Conservation (phyloP, 1,139 yeast genomes). For the Diutina ranongensis region DNA sequence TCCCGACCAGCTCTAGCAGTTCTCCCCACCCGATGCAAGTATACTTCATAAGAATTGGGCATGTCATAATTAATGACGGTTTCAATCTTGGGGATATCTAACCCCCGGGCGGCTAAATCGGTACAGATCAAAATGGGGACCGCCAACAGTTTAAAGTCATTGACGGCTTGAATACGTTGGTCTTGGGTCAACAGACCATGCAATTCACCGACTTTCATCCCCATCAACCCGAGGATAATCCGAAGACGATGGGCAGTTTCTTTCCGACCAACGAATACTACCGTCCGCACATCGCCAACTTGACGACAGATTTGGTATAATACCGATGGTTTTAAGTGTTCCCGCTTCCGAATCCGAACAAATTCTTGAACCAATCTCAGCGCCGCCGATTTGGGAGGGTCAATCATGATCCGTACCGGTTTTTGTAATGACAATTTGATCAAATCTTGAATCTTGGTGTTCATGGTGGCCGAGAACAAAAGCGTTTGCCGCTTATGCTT, state of each 20-base stretch:
- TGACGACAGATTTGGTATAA: constrained; percentile 59
- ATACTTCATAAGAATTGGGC: constrained; percentile 87
- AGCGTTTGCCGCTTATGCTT: constrained; percentile 80
- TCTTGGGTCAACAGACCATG: constrained; percentile 95
- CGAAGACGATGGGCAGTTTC: constrained; percentile 83
- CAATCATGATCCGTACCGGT: constrained; percentile 92
- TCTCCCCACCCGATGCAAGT: constrained; percentile 96
- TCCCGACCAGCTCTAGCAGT: constrained; percentile 99
- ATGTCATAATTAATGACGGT: constrained; percentile 88
- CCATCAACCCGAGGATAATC: constrained; percentile 74
- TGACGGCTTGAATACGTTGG: constrained; percentile 79
- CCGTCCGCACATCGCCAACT: constrained; percentile 62
- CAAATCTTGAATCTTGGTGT: constrained; percentile 77
- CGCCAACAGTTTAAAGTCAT: constrained; percentile 65
- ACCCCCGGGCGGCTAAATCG: constrained; percentile 97
- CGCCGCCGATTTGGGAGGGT: constrained; percentile 93
- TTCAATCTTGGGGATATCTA: constrained; percentile 96
- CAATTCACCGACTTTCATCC: constrained; percentile 80
- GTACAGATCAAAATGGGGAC: constrained; percentile 91
- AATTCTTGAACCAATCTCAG: constrained; percentile 82
- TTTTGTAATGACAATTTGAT: constrained; percentile 77
- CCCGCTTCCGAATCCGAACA: constrained; percentile 87
- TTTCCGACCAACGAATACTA: constrained; percentile 84
- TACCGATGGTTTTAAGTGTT: constrained; percentile 70
- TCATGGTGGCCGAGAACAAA: constrained; percentile 96